phyloP scores from a whole-genome alignment of 169 alveolate species.

The Plasmodium blacklocki region DNA sequence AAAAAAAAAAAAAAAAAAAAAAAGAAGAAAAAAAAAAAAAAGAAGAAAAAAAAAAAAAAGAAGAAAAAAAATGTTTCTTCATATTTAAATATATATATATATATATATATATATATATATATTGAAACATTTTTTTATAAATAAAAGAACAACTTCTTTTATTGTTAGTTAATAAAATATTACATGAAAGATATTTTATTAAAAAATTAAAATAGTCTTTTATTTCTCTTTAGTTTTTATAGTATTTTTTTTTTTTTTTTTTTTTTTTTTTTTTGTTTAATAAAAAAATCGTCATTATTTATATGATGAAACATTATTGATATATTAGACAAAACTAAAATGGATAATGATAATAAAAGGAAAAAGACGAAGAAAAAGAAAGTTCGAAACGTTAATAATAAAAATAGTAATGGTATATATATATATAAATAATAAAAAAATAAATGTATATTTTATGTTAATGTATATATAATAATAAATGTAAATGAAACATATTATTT shows the following conservation, averaged over 20 bases:
- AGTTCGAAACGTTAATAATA: neutral
- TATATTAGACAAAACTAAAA: constrained; percentile 4
- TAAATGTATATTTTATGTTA: neutral
- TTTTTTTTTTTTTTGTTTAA: neutral
- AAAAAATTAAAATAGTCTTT: too few relatives aligned
- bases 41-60: too few relatives aligned
- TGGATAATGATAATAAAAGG: constrained; percentile 32
- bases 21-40: too few relatives aligned
- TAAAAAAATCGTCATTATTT: too few relatives aligned
- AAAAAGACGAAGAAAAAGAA: constrained; percentile 48
- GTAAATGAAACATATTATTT: neutral
- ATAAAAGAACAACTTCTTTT: too few relatives aligned
- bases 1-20: too few relatives aligned
- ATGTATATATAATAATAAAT: neutral
- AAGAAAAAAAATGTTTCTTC: too few relatives aligned
- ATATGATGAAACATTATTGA: neutral
- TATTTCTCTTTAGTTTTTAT: neutral
- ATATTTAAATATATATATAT: too few relatives aligned
- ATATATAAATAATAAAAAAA: neutral
- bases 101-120: too few relatives aligned
- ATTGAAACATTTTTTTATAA: too few relatives aligned
- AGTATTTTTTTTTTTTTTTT: neutral
- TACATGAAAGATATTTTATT: neutral
- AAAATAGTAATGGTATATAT: constrained; percentile 7
- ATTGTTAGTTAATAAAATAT: too few relatives aligned